phyloP scores from a whole-genome alignment of 495 filamentous ascomycete species.

The Parachaetomium inaequale region DNA sequence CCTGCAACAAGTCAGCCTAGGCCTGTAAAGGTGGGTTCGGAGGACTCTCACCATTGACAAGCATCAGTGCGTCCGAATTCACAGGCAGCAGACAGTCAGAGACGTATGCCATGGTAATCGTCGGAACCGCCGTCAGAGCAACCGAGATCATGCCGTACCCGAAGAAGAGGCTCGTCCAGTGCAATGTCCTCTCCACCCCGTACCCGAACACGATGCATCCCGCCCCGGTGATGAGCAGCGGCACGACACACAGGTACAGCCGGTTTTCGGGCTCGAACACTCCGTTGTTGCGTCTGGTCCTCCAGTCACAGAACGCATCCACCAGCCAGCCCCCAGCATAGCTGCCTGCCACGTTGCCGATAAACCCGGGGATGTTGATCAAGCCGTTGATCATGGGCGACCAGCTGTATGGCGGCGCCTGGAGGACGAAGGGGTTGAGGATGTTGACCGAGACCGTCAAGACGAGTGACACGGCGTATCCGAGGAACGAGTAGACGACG shows the following conservation, averaged over 20 bases:
- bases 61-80: conserved; percentile 36
- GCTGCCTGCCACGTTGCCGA: conserved; percentile 47
- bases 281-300: conserved; percentile 46
- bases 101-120: conserved; percentile 35
- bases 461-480: conserved; percentile 47
- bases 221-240: conserved; percentile 36
- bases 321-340: conserved; percentile 42
- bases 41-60: conserved; percentile 33
- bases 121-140: conserved; percentile 35
- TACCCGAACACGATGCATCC: conserved; percentile 41
- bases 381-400: conserved; percentile 55
- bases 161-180: conserved; percentile 37
- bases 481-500: conserved; percentile 42
- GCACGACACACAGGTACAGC: conserved; percentile 46
- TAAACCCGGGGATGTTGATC: conserved; percentile 47
- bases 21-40: not conserved
- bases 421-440: conserved; percentile 61
- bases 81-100: conserved; percentile 35
- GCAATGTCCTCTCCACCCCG: conserved; percentile 29
- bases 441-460: conserved; percentile 60
- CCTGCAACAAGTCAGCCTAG: conserved; percentile 21
- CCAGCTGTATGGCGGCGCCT: conserved; percentile 61
- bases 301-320: conserved; percentile 45
- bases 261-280: conserved; percentile 55
- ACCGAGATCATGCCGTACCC: conserved; percentile 38